phyloP scores from a whole-genome alignment of 139 green algal genomes.

The Ettlia oleoabundans region DNA sequence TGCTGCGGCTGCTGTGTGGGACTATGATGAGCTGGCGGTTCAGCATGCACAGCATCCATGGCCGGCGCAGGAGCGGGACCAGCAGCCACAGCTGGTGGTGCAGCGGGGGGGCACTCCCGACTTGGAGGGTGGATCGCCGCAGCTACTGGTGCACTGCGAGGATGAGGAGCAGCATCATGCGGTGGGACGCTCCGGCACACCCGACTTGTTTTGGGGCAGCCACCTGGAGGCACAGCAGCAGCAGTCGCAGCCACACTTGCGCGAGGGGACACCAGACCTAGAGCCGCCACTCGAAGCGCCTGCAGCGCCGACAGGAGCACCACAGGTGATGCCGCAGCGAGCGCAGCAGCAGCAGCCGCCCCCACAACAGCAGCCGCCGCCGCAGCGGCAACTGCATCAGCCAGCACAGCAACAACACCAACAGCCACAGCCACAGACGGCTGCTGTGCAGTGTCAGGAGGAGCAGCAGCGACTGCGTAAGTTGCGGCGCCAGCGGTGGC shows the following conservation, averaged over 20 bases:
- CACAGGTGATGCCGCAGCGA: not conserved
- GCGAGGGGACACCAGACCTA: not conserved
- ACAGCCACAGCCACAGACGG: not conserved
- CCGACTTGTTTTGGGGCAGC: too few species aligned
- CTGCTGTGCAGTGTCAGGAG: not conserved
- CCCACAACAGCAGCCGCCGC: not conserved
- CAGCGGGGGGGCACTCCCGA: not conserved
- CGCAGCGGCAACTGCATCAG: not conserved
- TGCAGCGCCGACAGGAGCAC: not conserved
- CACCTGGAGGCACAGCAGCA: constrained; percentile 2
- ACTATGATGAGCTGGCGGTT: not conserved
- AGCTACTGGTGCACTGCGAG: too few species aligned
- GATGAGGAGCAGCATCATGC: too few species aligned
- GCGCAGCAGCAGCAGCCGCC: not conserved
- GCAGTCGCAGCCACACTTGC: not conserved
- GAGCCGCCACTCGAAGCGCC: not conserved
- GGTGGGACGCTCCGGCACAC: too few species aligned
- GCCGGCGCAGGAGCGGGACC: too few species aligned
- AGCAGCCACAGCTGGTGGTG: too few species aligned
- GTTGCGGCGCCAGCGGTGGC: not conserved
- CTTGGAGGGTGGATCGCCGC: not conserved
- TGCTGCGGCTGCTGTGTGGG: too few species aligned
- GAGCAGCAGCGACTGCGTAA: not conserved
- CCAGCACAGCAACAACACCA: not conserved
- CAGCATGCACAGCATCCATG: not conserved